These are phyloP conservation scores for Aspergillus tamarii DNA, from an alignment of 2,329 filamentous ascomycete genomes.

Conservation along the genomic window DNA sequence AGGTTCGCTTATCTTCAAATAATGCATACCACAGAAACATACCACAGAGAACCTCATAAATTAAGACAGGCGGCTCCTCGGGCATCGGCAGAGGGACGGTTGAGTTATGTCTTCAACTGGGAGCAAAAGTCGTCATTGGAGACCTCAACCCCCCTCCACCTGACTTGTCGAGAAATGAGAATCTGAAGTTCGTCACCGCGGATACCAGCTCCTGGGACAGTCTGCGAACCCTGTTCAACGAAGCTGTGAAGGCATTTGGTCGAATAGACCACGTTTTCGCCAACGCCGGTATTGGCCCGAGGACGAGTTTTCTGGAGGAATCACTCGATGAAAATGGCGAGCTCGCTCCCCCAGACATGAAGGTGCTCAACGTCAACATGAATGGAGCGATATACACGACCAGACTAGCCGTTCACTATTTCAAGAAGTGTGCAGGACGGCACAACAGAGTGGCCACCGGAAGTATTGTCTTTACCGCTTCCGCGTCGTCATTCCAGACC, in stretches of 20 bases:
- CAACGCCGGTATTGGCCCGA: background rate
- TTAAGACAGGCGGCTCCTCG: background rate
- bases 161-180: background rate
- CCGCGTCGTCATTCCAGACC: background rate
- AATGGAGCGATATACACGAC: background rate
- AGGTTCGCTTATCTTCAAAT: background rate
- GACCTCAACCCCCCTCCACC: background rate
- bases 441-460: background rate
- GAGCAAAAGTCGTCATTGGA: background rate
- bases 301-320: background rate
- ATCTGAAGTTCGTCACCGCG: background rate
- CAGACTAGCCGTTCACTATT: background rate
- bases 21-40: accelerated
- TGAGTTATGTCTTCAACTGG: background rate
- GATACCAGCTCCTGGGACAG: background rate
- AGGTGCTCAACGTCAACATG: background rate
- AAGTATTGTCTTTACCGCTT: background rate
- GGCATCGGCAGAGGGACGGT: background rate
- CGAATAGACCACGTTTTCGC: background rate
- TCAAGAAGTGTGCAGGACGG: background rate
- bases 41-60: background rate
- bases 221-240: background rate
- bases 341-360: background rate
- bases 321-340: background rate
- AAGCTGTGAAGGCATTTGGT: background rate